Evolutionary conservation across 2,329 filamentous ascomycete species (phyloP), one percentile per base, ranked within the genome.

Genomic region (Bretziella fagacearum): DNA sequence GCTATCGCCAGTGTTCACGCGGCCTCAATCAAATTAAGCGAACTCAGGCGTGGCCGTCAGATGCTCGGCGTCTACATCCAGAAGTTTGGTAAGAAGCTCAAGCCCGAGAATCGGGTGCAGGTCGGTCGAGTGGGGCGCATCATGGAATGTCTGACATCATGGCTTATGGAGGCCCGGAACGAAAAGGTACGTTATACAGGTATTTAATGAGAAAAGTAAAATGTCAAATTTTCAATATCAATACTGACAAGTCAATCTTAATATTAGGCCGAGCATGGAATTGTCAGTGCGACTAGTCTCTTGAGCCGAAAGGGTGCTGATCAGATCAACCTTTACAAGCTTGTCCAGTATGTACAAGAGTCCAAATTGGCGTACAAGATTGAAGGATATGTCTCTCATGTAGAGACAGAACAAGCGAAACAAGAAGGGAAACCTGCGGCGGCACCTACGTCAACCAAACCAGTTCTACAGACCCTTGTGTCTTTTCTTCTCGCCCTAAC

Each of bases 281-380:
- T 80, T 23, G 76, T 89, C 1, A 73, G 81, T 36, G 64, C 82
- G 13, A 79, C 78, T 17, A 72, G 78, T 4, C 67, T 98, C 1
- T 77, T 95, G 53, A 72, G 78, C 20, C 78, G 79, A 30, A 94
- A 93, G 58, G 85, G 85, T 0, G 81, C 91, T 20, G 91, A 98
- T 57, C 89, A 96, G 57, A 87, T 98, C 63, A 94, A 96, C 56
- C 73, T 95, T 25, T 89, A 84, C 62, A 89, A 91, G 58, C 69
- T 98, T 11, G 78, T 87, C 26, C 73, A 77, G 36, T 96, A 96
- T 59, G 74, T 98, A 3, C 82, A 89, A 56, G 81, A 91, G 53
- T 95, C 87, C 52, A 95, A 93, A 56, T 66, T 98, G 10, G 87
- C 89, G 1, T 82, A 87, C 53, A 98, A 98, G 60, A 83, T 96